Evolutionary conservation across 2,329 filamentous ascomycete genomes (phyloP), one percentile per base, ranked within the genome.

Genomic region (Fusarium sp.): DNA sequence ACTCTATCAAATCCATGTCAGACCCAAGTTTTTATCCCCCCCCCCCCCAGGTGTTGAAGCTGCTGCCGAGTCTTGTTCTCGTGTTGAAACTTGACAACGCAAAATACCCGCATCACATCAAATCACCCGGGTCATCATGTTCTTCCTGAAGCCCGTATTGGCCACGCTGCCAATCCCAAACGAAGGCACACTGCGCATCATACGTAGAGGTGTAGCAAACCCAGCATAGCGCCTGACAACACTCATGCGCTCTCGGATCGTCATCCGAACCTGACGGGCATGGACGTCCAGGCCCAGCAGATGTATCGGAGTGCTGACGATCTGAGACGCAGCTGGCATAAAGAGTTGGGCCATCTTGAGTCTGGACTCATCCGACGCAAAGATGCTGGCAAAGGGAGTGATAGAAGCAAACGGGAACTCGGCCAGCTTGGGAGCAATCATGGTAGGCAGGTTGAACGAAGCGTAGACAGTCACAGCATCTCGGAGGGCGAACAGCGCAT

Each of bases 391-490:
- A 38, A 69, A 63, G 1, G 67, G 67, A 1, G 51, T 57, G 9
- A 65, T 43, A 1, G 51, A 57, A 2, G 65, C 36, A 11, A 70
- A 55, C 0, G 67, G 57, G 8, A 68, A 44, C n/a, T 69, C 57
- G 27, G 67, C 61, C 19, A 69, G 53, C 25, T 63, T 68, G 7
- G 67, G 67, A 2, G 67, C 67, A 9, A 70, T 54, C 32, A 68
- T 54, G 2, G 63, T 50, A 23, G 67, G 67, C 15, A 69, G 29
- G 37, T 70, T 68, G 65, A 69, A 69, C 15, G 67, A 69, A 14
- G 67, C 67, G 35, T 63, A 69, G 11, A 69, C 57, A 25, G 67
- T 70, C 13, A 69, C 50, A 9, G 67, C 67, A 42, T 69, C 67
- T 6, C 67, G 49, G 3, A 63, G 53, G 6, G 65, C 59, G 23